Evolutionary conservation across 257 asterid species (phyloP).

Genomic region (Solanum bukasovii): DNA sequence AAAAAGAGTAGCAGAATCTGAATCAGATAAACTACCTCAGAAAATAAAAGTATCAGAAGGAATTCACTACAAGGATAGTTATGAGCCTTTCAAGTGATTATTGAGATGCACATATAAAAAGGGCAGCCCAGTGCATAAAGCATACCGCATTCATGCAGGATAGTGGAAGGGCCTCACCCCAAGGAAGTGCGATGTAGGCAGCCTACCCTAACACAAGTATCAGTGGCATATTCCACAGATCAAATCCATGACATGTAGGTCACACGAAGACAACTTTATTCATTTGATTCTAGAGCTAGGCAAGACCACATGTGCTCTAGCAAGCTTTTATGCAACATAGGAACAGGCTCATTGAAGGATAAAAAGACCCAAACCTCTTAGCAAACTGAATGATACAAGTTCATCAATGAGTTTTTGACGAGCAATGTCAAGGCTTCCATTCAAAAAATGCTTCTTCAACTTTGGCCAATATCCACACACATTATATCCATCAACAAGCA

Average conservation of each 20-base stretch:
- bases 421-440: slow-evolving; percentile 78
- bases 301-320: background rate
- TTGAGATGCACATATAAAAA: background rate
- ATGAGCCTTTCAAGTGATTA: background rate
- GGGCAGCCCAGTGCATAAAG: background rate
- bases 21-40: background rate
- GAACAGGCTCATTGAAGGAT: background rate
- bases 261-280: background rate
- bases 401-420: slow-evolving; percentile 97
- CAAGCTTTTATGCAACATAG: background rate
- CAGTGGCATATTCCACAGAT: background rate
- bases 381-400: slow-evolving; percentile 65
- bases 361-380: slow-evolving; percentile 62
- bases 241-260: background rate
- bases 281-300: background rate
- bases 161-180: background rate
- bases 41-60: background rate
- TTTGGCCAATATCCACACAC: slow-evolving; percentile 95
- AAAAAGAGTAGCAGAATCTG: background rate
- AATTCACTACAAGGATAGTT: background rate
- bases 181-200: background rate
- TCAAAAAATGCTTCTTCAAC: slow-evolving; percentile 83
- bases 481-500: slow-evolving; percentile 97
- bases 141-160: background rate
- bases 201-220: background rate